Evolutionary conservation across 2,329 filamentous ascomycete species (phyloP).

Genomic region (Fusarium sp.): DNA sequence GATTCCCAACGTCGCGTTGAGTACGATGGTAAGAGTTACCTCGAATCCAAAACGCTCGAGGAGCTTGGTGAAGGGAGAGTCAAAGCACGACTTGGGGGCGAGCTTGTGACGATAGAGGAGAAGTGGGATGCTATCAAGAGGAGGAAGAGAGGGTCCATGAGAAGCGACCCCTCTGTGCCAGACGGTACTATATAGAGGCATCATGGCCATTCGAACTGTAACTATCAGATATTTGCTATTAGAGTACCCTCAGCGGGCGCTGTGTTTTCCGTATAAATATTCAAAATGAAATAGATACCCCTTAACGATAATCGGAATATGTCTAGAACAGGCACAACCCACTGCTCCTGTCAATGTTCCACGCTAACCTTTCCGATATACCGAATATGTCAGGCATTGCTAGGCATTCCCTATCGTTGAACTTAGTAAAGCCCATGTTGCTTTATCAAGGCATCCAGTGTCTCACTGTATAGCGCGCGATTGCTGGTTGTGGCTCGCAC

Average conservation of each 20-base stretch:
- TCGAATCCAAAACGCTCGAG: conserved; percentile 62
- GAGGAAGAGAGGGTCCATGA: conserved; percentile 44
- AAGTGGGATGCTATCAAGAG: conserved; percentile 57
- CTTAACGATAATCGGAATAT: not conserved
- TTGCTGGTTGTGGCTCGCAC: conserved; percentile 75
- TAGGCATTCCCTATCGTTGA: not conserved
- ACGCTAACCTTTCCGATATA: not conserved
- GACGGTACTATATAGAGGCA: conserved; percentile 33
- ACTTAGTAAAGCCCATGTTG: not conserved
- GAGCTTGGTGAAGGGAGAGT: conserved; percentile 62
- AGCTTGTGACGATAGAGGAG: conserved; percentile 57
- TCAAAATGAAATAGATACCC: conserved; percentile 15
- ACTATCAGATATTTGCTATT: conserved; percentile 1
- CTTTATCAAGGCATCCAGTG: conserved; percentile 63
- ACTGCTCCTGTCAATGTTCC: not conserved
- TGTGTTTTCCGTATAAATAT: conserved; percentile 5
- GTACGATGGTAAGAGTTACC: conserved; percentile 51
- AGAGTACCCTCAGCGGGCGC: conserved; percentile 1
- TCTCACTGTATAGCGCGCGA: conserved; percentile 65
- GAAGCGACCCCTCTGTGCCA: conserved; percentile 41
- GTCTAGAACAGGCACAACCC: not conserved
- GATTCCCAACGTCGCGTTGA: conserved; percentile 58
- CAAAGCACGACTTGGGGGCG: conserved; percentile 58
- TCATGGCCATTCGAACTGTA: not conserved
- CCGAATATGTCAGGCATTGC: not conserved